Conservation (phyloP, 2,329 filamentous ascomycete species). For the Beauveria bassiana region DNA sequence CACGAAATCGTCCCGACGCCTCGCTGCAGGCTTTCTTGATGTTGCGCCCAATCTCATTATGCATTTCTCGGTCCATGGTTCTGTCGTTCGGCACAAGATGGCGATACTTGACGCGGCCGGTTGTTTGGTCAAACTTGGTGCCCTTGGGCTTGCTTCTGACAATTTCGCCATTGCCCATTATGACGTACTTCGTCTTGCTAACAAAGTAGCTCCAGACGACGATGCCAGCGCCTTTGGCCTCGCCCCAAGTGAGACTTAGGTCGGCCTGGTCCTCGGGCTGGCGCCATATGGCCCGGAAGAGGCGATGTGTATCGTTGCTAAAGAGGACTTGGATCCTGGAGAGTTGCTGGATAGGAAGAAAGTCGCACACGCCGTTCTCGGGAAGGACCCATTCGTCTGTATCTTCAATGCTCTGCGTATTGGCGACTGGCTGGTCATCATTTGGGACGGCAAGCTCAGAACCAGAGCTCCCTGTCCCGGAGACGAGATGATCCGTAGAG, state of each 20-base stretch:
- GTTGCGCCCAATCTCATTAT: not conserved
- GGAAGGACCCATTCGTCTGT: not conserved
- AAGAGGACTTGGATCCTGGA: not conserved
- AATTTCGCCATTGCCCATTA: not conserved
- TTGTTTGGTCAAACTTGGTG: no score
- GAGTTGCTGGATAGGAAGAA: not conserved
- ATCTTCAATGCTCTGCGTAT: not conserved
- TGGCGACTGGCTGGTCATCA: not conserved
- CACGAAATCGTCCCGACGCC: not conserved
- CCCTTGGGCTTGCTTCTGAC: no score
- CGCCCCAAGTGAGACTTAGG: conserved; percentile 14
- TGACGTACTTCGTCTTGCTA: not conserved
- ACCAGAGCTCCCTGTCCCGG: no score
- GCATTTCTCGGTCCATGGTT: not conserved
- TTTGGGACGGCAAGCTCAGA: no score
- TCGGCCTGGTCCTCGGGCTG: conserved; percentile 6
- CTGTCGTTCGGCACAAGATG: no score
- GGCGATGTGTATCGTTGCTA: not conserved
- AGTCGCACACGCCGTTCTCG: not conserved
- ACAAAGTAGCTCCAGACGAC: conserved; percentile 10
- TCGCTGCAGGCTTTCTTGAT: not conserved
- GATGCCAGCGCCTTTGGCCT: conserved; percentile 9
- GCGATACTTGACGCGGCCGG: no score
- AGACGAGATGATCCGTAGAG: no score
- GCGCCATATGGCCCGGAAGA: conserved; percentile 6